Percentiles rank a stretch among this genome's conserved stretches.
Conservation (phyloP, 192 early-diverging fungal species). For the Podochytrium sp. region DNA sequence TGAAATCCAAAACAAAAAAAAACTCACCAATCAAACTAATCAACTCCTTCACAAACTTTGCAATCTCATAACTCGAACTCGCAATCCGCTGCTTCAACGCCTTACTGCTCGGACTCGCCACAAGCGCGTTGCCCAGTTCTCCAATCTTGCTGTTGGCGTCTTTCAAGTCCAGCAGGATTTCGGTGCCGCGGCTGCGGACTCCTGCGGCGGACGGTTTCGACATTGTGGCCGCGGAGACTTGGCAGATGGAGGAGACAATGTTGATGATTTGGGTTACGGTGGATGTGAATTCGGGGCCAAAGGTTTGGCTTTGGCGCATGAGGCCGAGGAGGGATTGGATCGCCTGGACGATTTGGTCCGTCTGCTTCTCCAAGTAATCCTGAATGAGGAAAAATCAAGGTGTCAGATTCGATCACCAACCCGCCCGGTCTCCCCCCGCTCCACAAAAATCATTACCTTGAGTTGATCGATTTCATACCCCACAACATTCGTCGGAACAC, state of each 20-base stretch:
- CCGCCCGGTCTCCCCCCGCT: no score
- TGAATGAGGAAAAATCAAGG: slow-evolving; percentile 25
- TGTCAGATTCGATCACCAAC: no score
- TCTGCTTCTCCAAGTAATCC: slow-evolving; percentile 71
- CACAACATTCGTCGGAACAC: slow-evolving; percentile 31
- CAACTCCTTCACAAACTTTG: slow-evolving; percentile 84
- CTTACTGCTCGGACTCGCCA: slow-evolving; percentile 51
- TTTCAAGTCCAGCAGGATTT: slow-evolving; percentile 64
- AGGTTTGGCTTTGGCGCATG: slow-evolving; percentile 56
- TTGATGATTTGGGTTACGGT: slow-evolving; percentile 60
- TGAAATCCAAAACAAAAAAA: no score
- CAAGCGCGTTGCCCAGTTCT: slow-evolving; percentile 61
- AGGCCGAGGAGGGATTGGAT: slow-evolving; percentile 74
- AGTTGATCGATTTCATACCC: slow-evolving; percentile 45
- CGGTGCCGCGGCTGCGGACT: slow-evolving; percentile 52
- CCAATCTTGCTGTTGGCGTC: slow-evolving; percentile 56
- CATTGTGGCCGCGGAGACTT: slow-evolving; percentile 55
- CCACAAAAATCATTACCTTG: slow-evolving; percentile 42
- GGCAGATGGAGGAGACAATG: slow-evolving; percentile 63
- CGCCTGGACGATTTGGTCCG: slow-evolving; percentile 74
- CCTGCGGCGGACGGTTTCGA: slow-evolving; percentile 37
- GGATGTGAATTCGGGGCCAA: slow-evolving; percentile 57
- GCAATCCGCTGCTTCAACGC: slow-evolving; percentile 83
- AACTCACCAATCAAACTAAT: slow-evolving; percentile 66
- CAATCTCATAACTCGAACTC: slow-evolving; percentile 85